phyloP scores from a whole-genome alignment of 169 alveolate genomes.

The Cystoisospora suis region DNA sequence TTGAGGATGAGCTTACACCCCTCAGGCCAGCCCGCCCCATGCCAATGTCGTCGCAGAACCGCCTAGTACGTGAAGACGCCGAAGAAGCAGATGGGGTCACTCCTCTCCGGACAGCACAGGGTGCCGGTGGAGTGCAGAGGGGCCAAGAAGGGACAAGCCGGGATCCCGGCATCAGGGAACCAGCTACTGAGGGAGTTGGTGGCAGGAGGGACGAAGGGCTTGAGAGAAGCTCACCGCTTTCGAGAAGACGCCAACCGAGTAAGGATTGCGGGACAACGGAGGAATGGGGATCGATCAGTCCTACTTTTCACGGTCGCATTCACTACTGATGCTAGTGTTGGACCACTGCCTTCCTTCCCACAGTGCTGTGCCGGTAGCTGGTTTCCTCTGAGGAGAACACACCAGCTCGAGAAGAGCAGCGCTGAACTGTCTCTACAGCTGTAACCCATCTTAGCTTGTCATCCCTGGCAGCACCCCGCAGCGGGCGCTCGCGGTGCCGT shows the following conservation, averaged over 20 bases:
- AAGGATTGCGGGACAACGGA: neutral
- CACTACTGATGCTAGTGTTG: neutral
- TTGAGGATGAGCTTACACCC: too few relatives aligned
- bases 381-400: neutral
- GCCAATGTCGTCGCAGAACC: too few relatives aligned
- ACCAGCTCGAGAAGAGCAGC: neutral
- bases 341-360: neutral
- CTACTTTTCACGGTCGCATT: neutral
- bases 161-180: too few relatives aligned
- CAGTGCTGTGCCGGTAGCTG: neutral
- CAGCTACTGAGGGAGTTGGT: too few relatives aligned
- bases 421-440: too few relatives aligned
- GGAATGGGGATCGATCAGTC: neutral
- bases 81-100: neutral
- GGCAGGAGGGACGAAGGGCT: neutral
- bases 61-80: too few relatives aligned
- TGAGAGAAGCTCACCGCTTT: neutral
- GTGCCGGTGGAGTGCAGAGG: too few relatives aligned
- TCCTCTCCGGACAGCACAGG: neutral
- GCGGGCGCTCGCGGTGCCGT: too few relatives aligned
- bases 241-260: constrained; percentile 17
- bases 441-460: too few relatives aligned
- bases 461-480: too few relatives aligned
- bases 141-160: too few relatives aligned
- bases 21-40: too few relatives aligned